Evolutionary conservation across 1,284 basidiomycete species (phyloP), one percentile per base, ranked within the genome.

Genomic region (Apiotrichum siamense): DNA sequence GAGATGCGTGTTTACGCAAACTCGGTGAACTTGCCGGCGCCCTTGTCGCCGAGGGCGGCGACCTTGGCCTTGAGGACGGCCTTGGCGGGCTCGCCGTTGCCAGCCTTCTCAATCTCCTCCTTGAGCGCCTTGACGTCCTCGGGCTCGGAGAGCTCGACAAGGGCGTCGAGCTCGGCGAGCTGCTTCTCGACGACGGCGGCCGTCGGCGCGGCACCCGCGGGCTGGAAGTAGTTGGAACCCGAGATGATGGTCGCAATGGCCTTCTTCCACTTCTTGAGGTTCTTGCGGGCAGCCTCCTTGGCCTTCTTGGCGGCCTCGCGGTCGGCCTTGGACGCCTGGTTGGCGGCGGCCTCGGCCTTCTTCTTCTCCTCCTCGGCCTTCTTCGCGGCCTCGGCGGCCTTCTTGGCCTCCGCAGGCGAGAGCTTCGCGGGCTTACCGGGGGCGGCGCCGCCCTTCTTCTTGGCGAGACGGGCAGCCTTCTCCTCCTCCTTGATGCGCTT

Each of bases 401-500:
- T 83, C 75, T 83, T 82, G 73, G 83, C 83, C 66, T 83, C 85
- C 62, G 87, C 87, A 52, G 83, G 82, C 13, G 70, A 67, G 58
- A 76, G 77, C 56, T 77, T 76, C 62, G 81, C 82, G 27, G 79
- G 76, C 17, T 75, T 59, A 31, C 67, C 49, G 37, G 51, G 15
- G 25, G 49, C 61, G 18, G 70, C 73, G 49, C 74, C 75, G 41
- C 75, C 81, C 72, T 83, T 76, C 78, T 90, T 92, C 81, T 97
- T 97, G 38, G 89, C 88, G 65, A 93, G 89, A 26, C 93, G 81
- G 1, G 88, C 90, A 53, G 88, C 90, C 74, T 97, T 97, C 77
- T 97, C 94, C 67, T 96, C 85, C 60, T 90, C 86, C 75, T 94
- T 96, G 80, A 97, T 96, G 58, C 88, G 81, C 78, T 94, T 97